Base-by-base conservation (phyloP, 2,329 filamentous ascomycete species). In the Aspergillus sp. region DNA sequence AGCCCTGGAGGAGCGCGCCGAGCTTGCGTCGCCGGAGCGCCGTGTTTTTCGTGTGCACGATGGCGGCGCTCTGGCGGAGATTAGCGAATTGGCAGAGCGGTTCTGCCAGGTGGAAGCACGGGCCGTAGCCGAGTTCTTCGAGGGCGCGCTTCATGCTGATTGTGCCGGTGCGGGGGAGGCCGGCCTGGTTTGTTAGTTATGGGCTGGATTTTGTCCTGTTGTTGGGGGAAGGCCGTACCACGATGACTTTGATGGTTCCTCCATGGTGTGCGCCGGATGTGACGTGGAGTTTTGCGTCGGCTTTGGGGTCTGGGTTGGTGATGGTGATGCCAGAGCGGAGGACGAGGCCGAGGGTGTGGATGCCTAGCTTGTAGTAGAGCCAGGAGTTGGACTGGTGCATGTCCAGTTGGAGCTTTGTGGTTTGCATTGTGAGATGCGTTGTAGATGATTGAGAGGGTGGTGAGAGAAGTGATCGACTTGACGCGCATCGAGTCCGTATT, bases 131-230 rank as follows among this genome's bases (percentile, higher is more conserved):
- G 9, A 61, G 55, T 48, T 55, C 50, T 42, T 56, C 55, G 23
- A 58, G 49, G 42, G 58, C 58, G 19, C 48, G 36, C 46, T 57
- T 54, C 47, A 60, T 60, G 49, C 51, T 53, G 43, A 60, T 54
- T 23, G 58, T 61, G 42, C 58, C 55, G 1, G 58, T 60, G 16
- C 58, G 55, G 13, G 58, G 58, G 29, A 59, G 48, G 14, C 58
- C 58, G n/a, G 54, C 56, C 54, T 58, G 42, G n/a, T 36, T 43
- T 49, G 10, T 50, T 32, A 51, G 17, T 43, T 6, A 43, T 23
- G n/a, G n/a, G n/a, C n/a, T 43, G 47, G n/a, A n/a, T n/a, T n/a
- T n/a, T n/a, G n/a, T n/a, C n/a, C 31, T 45, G 32, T 31, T 45
- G 23, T 25, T 17, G 19, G 25, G n/a, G 11, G 7, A 10, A 45